A percentile compares a stretch with the other conserved stretches of the same genome.
These are phyloP conservation scores for Zoysia pacifica DNA, from an alignment of 176 grass and related monocot genomes.

Conservation along the genomic window DNA sequence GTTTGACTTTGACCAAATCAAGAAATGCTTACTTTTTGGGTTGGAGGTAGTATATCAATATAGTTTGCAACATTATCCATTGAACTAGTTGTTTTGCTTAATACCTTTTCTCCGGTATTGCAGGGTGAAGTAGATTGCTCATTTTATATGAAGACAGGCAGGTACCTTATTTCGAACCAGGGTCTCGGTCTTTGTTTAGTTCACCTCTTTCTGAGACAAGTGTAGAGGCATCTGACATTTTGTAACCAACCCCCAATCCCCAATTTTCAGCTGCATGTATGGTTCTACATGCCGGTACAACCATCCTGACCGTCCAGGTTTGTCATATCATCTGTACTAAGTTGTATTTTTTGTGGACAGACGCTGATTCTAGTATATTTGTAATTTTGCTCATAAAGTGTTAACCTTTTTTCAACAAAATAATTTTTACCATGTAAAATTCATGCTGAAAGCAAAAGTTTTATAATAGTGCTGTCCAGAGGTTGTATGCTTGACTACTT, in stretches of 20 bases:
- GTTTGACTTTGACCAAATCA: too few relatives aligned
- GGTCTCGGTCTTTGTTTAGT: slow-evolving; percentile 18
- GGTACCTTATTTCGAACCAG: slow-evolving; percentile 45
- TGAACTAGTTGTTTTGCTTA: slow-evolving; percentile 20
- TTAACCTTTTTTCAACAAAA: slow-evolving; percentile 30
- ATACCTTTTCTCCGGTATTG: slow-evolving; percentile 36
- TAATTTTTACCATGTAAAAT: not conserved
- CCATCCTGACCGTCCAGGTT: slow-evolving; percentile 80
- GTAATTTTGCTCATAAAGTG: slow-evolving; percentile 14
- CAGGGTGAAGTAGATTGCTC: slow-evolving; percentile 89
- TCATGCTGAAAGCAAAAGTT: slow-evolving; percentile 29
- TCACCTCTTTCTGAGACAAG: slow-evolving; percentile 21
- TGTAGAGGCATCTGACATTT: slow-evolving; percentile 30
- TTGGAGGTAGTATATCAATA: not conserved
- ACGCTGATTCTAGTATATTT: not conserved
- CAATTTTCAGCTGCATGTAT: slow-evolving; percentile 82
- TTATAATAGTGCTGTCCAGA: not conserved
- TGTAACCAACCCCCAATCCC: not conserved
- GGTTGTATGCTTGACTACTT: not conserved
- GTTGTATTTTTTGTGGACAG: not conserved
- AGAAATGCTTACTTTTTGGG: too few relatives aligned
- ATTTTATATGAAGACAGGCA: slow-evolving; percentile 96
- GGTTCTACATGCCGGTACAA: slow-evolving; percentile 72
- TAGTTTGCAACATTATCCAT: not conserved
- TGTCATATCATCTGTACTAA: slow-evolving; percentile 10